Base-by-base conservation (phyloP, 1,284 basidiomycete genomes). In the Ganoderma lingzhi region DNA sequence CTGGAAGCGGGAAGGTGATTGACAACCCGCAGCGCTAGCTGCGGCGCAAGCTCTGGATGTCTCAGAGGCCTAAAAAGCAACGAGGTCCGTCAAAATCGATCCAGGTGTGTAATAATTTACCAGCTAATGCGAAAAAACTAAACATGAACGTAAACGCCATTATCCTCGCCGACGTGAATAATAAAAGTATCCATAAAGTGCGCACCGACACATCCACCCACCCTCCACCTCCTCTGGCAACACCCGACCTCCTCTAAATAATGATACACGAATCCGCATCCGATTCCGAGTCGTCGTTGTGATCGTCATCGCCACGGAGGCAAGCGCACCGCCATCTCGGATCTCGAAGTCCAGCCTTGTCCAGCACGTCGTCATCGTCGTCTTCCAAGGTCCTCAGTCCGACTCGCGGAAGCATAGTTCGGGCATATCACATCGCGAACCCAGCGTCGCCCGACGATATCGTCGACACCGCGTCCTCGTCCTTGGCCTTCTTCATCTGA, bases 381-480 rank as follows among this genome's bases (percentile, higher is more conserved):
- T 23, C 23, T 23, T 23, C 23, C 23, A 23, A 23, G 23, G 23
- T 23, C 23, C 23, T 23, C 23, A 23, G 23, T 23, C 23, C 41
- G 37, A 59, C 12, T 10, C 44, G 39, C 12, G 39, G 39, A 41
- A 10, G 2, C 39, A 19, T 23, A 30, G 42, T 39, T 39, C 15
- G 68, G 70, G 64, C 68, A 66, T 0, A 56, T 42, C 66, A 65
- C 71, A 71, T 70, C 59, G 70, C 73, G 70, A 71, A 72, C 45
- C 69, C 66, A 56, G 53, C 71, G 6, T 44, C 37, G 14, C 63
- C 63, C 6, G 73, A 71, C 65, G 75, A 75, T 64, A 68, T 66
- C 64, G 75, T 74, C 63, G 74, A 71, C 28, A 74, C 65, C 0
- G 45, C 45, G 9, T 48, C 45, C 19, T n/a, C 19, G 6, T 48